A percentile compares a stretch with the other conserved stretches of the same genome.
Evolutionary conservation across 768 basidiomycete species (phyloP).

Genomic region (Obba rivulosa): DNA sequence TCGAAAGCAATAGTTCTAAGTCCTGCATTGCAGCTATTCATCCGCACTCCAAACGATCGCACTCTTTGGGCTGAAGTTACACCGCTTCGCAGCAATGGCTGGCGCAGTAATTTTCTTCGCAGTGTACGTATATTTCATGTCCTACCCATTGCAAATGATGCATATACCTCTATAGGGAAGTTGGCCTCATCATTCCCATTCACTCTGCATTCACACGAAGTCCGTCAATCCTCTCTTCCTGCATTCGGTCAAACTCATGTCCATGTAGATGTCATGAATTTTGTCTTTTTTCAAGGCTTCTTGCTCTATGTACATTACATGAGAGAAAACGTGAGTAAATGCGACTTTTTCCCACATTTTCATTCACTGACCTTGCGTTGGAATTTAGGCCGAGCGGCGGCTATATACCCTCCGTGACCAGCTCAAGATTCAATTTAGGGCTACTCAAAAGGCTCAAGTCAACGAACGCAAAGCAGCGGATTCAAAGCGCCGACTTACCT

Average conservation of each 20-base stretch:
- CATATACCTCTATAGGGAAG: conserved; percentile 30
- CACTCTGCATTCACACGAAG: conserved; percentile 32
- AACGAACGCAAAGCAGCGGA: conserved; percentile 70
- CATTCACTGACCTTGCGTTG: neutral
- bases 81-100: conserved; percentile 59
- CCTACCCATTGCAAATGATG: neutral
- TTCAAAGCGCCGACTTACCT: conserved; percentile 75
- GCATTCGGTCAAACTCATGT: neutral
- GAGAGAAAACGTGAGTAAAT: conserved; percentile 35
- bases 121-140: conserved; percentile 31
- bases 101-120: conserved; percentile 54
- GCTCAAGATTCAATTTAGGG: conserved; percentile 48
- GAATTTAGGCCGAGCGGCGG: conserved; percentile 35
- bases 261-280: conserved; percentile 55
- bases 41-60: conserved; percentile 54
- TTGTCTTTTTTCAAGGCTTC: conserved; percentile 75
- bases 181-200: conserved; percentile 34
- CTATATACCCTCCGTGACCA: conserved; percentile 47
- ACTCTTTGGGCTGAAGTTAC: conserved; percentile 63
- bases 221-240: conserved; percentile 11
- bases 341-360: neutral
- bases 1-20: conserved; percentile 7
- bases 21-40: conserved; percentile 33
- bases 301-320: conserved; percentile 61
- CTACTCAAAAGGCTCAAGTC: conserved; percentile 56